Percentiles rank a stretch among this genome's conserved stretches.
These are phyloP conservation scores for Phytophthora capsici DNA, from an alignment of 352 stramenopile genomes.

Conservation along the genomic window DNA sequence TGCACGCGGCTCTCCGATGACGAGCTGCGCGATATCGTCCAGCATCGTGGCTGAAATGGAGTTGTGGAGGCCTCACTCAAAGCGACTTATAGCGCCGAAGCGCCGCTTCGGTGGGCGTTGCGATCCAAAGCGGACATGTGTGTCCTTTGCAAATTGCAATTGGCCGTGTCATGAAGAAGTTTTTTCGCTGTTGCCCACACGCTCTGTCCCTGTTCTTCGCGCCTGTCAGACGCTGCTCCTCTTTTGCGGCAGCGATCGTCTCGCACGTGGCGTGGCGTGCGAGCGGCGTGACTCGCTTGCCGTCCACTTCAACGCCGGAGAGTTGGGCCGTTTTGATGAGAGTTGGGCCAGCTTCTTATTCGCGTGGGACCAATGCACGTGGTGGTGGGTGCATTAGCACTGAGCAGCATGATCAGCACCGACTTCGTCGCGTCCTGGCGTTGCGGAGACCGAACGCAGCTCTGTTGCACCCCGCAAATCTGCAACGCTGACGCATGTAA, in stretches of 20 bases:
- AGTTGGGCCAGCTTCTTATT: slow-evolving; percentile 31
- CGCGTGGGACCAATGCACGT: slow-evolving; percentile 24
- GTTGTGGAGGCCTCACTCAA: neutral
- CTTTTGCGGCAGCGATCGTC: slow-evolving; percentile 9
- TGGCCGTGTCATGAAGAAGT: neutral
- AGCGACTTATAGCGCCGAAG: neutral
- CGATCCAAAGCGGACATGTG: neutral
- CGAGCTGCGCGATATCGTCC: slow-evolving; percentile 13
- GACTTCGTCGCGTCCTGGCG: slow-evolving; percentile 9
- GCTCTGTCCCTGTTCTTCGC: slow-evolving; percentile 10
- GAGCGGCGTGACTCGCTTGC: slow-evolving; percentile 11
- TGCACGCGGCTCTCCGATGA: neutral
- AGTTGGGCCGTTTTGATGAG: slow-evolving; percentile 10
- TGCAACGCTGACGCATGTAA: slow-evolving; percentile 26
- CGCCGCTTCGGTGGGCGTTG: slow-evolving; percentile 6
- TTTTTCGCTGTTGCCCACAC: neutral
- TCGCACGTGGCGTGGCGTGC: slow-evolving; percentile 10
- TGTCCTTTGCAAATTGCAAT: neutral
- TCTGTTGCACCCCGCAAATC: slow-evolving; percentile 34
- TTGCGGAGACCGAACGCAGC: slow-evolving; percentile 30
- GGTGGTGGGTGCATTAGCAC: slow-evolving; percentile 15
- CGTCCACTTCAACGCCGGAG: slow-evolving; percentile 20
- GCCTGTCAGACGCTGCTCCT: slow-evolving; percentile 8
- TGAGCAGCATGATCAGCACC: slow-evolving; percentile 1
- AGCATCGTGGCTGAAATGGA: slow-evolving; percentile 9